Evolutionary conservation across 768 basidiomycete species (phyloP), one percentile per base, ranked within the genome.

Genomic region (Suillus sp.): DNA sequence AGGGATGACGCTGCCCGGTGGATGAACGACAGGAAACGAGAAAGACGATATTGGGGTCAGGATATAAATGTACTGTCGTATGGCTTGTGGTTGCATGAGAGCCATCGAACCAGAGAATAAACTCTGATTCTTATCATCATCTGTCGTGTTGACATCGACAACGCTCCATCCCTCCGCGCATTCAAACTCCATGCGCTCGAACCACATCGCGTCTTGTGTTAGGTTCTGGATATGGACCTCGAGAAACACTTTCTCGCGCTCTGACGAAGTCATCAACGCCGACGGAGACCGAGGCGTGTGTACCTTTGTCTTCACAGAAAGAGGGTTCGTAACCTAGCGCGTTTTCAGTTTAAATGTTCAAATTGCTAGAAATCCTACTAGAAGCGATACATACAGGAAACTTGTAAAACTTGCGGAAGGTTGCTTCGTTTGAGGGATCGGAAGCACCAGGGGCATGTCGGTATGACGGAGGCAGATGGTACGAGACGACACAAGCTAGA

Each of bases 241-340:
- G 25, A 98, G 86, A 75, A 94, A 95, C 38, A 96, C 82, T 66
- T 93, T 93, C 55, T 91, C 87, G 61, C 93, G 84, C 67, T 93
- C 89, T 3, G 74, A 53, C 3, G 83, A 74, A 7, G 86, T 84
- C 34, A 95, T 78, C 13, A 86, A 65, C 2, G 93, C 88, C 25
- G 90, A 85, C 0, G 93, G 89, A 0, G 92, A 89, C 59, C 83
- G 84, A 1, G 92, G 84, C 2, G 80, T 70, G 72, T 97, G 93
- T 0, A 96, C 93, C 74, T 96, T 96, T 16, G 95, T 97, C 77
- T 96, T 96, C 63, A 98, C 95, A 0, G 93, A 93, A 16, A 98
- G 79, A 1, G 96, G 96, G 68, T 96, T 96, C n/a, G 89, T 90
- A 30, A 95, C 94, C 93, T 96, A 67, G 18, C 4, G 8, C 13